Evolutionary conservation across 169 alveolate genomes (phyloP).

Genomic region (Theileria parva): DNA sequence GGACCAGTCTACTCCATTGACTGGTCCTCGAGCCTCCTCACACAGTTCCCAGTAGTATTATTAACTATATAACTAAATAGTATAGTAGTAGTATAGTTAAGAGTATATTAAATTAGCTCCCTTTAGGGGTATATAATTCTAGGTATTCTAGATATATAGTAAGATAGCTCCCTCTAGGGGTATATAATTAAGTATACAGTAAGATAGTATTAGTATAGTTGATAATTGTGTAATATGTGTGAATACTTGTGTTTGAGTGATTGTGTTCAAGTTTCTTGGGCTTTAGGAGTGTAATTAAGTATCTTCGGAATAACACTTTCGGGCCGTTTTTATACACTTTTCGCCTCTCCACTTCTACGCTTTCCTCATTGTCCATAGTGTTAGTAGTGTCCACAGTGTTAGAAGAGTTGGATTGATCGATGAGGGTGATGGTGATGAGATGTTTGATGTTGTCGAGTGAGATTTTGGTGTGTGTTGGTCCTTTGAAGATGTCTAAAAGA

Average conservation of each 20-base stretch:
- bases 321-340: constrained; percentile 2
- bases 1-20: no score
- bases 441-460: constrained; percentile 55
- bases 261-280: background rate
- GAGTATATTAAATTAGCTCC: no score
- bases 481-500: constrained; percentile 51
- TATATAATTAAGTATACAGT: no score
- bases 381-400: background rate
- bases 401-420: constrained; percentile 3
- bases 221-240: no score
- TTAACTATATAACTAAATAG: no score
- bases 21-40: no score
- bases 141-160: no score
- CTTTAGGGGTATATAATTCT: no score
- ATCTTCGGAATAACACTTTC: constrained; percentile 37
- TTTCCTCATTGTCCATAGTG: background rate
- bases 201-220: no score
- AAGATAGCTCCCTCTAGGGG: no score
- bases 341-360: background rate
- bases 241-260: background rate
- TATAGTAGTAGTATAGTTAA: no score
- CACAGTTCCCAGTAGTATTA: no score
- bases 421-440: constrained; percentile 41
- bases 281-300: constrained; percentile 34
- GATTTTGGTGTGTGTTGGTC: constrained; percentile 37